Evolutionary conservation across 2,329 filamentous ascomycete genomes (phyloP).

Genomic region (Bretziella fagacearum): DNA sequence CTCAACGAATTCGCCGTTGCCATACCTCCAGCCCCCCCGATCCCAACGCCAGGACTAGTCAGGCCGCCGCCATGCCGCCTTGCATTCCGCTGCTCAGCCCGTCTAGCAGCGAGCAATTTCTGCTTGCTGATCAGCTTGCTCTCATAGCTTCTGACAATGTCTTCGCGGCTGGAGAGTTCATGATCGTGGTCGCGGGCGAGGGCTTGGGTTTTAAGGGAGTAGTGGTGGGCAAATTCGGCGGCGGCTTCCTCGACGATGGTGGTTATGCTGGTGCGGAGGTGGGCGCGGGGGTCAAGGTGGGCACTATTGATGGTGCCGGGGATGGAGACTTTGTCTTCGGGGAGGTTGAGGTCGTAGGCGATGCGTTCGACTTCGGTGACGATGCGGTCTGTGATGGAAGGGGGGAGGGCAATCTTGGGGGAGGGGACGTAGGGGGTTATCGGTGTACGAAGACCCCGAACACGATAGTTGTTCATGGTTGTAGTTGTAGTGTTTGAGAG

Average conservation of each 20-base stretch:
- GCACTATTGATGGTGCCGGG: not conserved
- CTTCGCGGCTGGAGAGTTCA: not conserved
- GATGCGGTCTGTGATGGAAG: not conserved
- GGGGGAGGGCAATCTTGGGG: not conserved
- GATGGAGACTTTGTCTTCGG: not conserved
- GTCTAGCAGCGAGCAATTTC: not conserved
- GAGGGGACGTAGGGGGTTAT: too few relatives aligned
- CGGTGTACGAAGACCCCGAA: too few relatives aligned
- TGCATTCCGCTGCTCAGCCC: not conserved
- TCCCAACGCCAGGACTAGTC: not conserved
- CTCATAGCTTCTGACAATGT: not conserved
- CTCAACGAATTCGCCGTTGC: not conserved
- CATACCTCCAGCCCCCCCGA: too few relatives aligned
- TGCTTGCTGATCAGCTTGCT: not conserved
- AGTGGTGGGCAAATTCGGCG: too few relatives aligned
- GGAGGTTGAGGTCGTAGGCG: not conserved
- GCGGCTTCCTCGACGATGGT: too few relatives aligned
- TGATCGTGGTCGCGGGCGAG: not conserved
- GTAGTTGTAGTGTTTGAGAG: too few relatives aligned
- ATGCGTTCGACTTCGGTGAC: not conserved
- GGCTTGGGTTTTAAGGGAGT: not conserved
- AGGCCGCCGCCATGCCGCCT: not conserved
- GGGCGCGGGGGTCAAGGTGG: not conserved
- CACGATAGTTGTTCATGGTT: too few relatives aligned
- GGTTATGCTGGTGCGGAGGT: not conserved